These are phyloP conservation scores for Clavispora vitiphila DNA, from an alignment of 805 yeast genomes.

Conservation along the genomic window DNA sequence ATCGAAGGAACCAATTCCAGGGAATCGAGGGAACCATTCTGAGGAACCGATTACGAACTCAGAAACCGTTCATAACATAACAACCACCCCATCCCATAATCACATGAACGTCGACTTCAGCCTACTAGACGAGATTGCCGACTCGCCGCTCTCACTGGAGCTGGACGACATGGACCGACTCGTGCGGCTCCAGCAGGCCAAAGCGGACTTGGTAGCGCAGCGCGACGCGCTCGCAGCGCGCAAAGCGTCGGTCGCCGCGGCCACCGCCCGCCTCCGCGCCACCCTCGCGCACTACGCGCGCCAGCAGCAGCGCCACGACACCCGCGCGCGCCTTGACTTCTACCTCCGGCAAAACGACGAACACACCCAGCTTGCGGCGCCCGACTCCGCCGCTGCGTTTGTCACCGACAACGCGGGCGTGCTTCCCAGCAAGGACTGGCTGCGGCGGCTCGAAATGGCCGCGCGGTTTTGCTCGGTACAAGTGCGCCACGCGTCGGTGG, in stretches of 20 bases:
- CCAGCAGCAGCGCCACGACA: conserved; percentile 12
- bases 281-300: conserved; percentile 8
- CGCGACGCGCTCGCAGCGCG: conserved; percentile 8
- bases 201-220: conserved; percentile 9
- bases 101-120: conserved; percentile 4
- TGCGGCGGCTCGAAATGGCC: conserved; percentile 19
- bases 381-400: conserved; percentile 12
- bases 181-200: conserved; percentile 9
- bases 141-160: conserved; percentile 3
- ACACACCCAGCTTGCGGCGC: conserved; percentile 4
- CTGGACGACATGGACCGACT: conserved; percentile 9
- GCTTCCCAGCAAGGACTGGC: conserved; percentile 32
- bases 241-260: conserved; percentile 5
- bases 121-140: conserved; percentile 2
- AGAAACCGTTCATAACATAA: too few relatives aligned
- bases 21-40: too few relatives aligned
- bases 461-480: conserved; percentile 21
- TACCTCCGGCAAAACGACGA: conserved; percentile 16
- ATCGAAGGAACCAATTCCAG: too few relatives aligned
- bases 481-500: background rate
- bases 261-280: conserved; percentile 6
- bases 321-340: conserved; percentile 11
- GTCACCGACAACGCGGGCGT: conserved; percentile 25
- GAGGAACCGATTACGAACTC: too few relatives aligned
- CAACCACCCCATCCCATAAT: background rate